Base-by-base conservation (phyloP, 495 filamentous ascomycete species). In the Talaromyces thailandensis region DNA sequence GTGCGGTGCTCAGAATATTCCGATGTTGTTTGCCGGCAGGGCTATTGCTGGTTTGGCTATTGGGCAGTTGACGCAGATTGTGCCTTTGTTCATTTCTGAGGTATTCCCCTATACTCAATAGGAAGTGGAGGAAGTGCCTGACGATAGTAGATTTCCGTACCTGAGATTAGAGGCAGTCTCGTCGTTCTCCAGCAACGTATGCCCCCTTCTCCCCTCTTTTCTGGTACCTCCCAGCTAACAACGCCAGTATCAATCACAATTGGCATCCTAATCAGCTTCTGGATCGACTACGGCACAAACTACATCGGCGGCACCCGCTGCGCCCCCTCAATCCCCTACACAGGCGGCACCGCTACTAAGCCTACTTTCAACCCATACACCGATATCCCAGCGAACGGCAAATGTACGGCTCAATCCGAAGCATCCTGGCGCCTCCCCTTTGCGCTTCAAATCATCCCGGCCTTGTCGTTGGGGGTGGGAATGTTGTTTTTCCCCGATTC, bases 401-500 rank as follows among this genome's bases (percentile, higher is more conserved):
- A 58, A 29, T 78, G 77, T 63, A 57, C 70, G 0, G 73, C 73
- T 4, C 91, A 93, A 71, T 80, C 78, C 32, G 83, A 91, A 63
- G 82, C 84, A 8, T 83, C 88, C 6, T 91, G 88, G 88, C 81
- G 88, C 9, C 72, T 86, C 1, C 86, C 88, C 0, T 83, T 87
- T 37, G 83, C 81, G 58, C 69, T 88, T 7, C 86, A 89, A 63
- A 78, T 88, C 43, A 68, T 78, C 7, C 86, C 87, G 0, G 85
- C 86, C 0, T 60, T 84, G 0, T 70, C 87, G 21, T 75, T 91
- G 2, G 83, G 86, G 6, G 67, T 79, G 24, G 89, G 90, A n/a
- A 92, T 92, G 77, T 63, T 88, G 25, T 91, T 90, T 71, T 82
- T 94, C 83, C 90, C 89, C 1, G 90, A 90, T 72, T 91, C 89